These are phyloP conservation scores for Basipetospora chlamydospora DNA, from an alignment of 2,329 filamentous ascomycete species.

Conservation along the genomic window DNA sequence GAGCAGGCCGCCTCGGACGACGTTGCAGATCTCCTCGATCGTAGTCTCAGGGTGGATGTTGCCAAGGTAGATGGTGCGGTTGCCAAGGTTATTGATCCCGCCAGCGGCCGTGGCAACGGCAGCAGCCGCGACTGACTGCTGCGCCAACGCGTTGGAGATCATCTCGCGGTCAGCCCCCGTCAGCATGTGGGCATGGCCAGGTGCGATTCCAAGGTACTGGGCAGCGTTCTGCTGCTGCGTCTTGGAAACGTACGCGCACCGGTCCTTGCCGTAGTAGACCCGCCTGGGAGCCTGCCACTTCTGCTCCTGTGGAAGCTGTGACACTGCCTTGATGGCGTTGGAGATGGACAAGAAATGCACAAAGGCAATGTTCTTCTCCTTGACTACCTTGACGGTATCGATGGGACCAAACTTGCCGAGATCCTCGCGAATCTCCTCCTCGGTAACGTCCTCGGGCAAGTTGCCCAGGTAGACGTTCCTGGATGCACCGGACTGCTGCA, in stretches of 20 bases:
- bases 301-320: slow-evolving; percentile 85
- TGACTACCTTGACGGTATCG: slow-evolving; percentile 93
- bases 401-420: slow-evolving; percentile 92
- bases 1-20: slow-evolving; percentile 84
- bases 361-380: slow-evolving; percentile 96
- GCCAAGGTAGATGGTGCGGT: slow-evolving; percentile 92
- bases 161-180: slow-evolving; percentile 93
- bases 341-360: slow-evolving; percentile 95
- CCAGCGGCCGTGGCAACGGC: slow-evolving; percentile 93
- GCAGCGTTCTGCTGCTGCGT: slow-evolving; percentile 98
- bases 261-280: slow-evolving; percentile 97
- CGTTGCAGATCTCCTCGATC: slow-evolving; percentile 98
- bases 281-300: slow-evolving; percentile 94
- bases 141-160: slow-evolving; percentile 88
- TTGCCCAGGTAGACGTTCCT: slow-evolving; percentile 96
- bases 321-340: slow-evolving; percentile 96
- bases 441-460: slow-evolving; percentile 73
- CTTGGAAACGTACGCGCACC: slow-evolving; percentile 97
- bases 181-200: slow-evolving; percentile 89
- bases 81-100: slow-evolving; percentile 93
- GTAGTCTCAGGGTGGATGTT: slow-evolving; percentile 99
- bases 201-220: slow-evolving; percentile 93
- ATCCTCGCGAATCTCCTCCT: slow-evolving; percentile 88
- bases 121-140: slow-evolving; percentile 93
- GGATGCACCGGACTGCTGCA: slow-evolving; percentile 93